Base-by-base conservation (phyloP, 2,329 filamentous ascomycete genomes). In the Sarocladiaceae sp. region DNA sequence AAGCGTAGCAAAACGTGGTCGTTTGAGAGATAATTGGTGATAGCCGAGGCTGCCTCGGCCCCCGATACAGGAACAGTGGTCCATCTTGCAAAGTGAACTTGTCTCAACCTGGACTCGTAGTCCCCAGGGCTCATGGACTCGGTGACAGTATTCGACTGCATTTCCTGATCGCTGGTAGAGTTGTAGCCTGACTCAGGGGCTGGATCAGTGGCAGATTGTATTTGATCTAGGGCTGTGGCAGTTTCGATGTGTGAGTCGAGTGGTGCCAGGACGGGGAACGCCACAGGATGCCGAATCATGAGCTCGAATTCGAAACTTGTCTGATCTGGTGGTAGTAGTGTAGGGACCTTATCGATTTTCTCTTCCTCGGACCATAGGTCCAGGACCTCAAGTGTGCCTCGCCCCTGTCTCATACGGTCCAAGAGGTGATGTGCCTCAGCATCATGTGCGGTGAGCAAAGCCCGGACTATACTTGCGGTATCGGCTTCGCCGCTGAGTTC, bases 1-100 rank as follows among this genome's bases (percentile, higher is more conserved):
- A 61, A 48, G 2, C 62, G 63, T 2, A 68, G 48, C 2, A 68
- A 50, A 2, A 63, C 60, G 42, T 67, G 61, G 21, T 68, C 63
- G 6, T 59, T 62, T 32, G 55, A 50, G 2, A 66, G 48, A 34
- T 66, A 67, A 1, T 60, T 45, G 1, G 62, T 63, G 5, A 67
- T 59, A 11, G 41, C 39, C 10, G 29, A 16, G 9, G 47, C 47
- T 15, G 44, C 47, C 12, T 48, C 39, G 15, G n/a, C 12, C 12
- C 24, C 35, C 9, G 29, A 20, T 3, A 48, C 33, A 9, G 39
- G 13, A 4, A 48, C 40, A 6, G 39, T 27, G 5, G 47, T 48
- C 47, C 47, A 48, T 15, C 16, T 44, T 10, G 33, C 20, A 18
- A 48, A 46, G 21, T 46, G 21, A 13, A 48, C 33, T 4, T 18